Evolutionary conservation across 345 rosid species (phyloP), one percentile per base, ranked within the genome.

Genomic region (Gossypium arboreum): DNA sequence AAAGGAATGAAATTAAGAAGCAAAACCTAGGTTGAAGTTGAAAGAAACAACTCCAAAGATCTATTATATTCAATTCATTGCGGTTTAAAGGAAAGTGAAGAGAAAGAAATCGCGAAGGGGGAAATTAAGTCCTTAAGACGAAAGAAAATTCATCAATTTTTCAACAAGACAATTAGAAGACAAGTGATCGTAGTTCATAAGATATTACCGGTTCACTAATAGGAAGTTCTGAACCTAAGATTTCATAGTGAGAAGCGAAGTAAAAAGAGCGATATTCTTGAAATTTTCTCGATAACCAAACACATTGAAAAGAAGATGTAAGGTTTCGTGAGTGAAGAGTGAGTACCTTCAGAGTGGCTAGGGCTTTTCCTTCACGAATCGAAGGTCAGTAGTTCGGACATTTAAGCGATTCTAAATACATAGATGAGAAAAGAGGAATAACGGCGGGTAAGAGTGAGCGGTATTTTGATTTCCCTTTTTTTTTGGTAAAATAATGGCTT

Each of bases 201-300:
- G 17, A 17, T 27, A 41, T 52, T 52, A 29, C 41, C 7, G 4
- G 69, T 64, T 68, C 60, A 16, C 15, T 16, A 51, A 69, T 27
- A 17, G 16, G 15, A 58, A 58, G 16, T 58, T 57, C n/a, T 13
- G 27, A 47, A 68, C 1, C 72, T 68, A 47, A 51, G 60, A 70
- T 70, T 69, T 70, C 25, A 20, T 0, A 20, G 20, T 20, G 20
- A 20, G 20, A 20, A 20, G 20, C 20, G 20, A 20, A 20, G 20
- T 20, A 20, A 20, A 20, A 20, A 20, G 20, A 0, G 20, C 20
- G 3, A 50, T 15, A 9, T 25, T 47, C 39, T 47, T 13, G 60
- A 51, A 69, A 51, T 51, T 69, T 69, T 52, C 60, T 17, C 45
- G 45, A 12, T 68, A 69, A 69, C 45, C 73, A 69, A 51, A 51